Conservation (phyloP, 108 stramenopile species). For the Skeletonema costatum region DNA sequence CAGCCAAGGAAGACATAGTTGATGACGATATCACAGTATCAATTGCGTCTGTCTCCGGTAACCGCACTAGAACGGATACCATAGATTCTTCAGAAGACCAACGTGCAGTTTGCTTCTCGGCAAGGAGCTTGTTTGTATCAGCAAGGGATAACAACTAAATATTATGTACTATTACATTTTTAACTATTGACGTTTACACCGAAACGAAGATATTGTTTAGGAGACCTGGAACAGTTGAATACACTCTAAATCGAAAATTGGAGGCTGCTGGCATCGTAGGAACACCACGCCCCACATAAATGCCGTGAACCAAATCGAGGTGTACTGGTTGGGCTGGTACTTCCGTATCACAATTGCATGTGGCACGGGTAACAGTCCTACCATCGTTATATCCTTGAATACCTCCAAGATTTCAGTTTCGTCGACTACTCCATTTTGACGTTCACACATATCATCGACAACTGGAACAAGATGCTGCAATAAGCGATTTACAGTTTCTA, state of each 20-base stretch:
- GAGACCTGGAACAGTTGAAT: constrained; percentile 90
- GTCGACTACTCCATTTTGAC: constrained; percentile 77
- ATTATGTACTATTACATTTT: neutral
- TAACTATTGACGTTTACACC: neutral
- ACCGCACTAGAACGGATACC: neutral
- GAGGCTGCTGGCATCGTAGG: constrained; percentile 91
- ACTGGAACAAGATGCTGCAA: constrained; percentile 94
- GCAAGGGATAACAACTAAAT: neutral
- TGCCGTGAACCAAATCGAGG: constrained; percentile 97
- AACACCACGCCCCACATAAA: constrained; percentile 99
- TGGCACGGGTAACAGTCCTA: constrained; percentile 94
- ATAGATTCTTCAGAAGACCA: neutral
- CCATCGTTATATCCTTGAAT: constrained; percentile 88
- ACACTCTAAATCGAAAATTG: constrained; percentile 93
- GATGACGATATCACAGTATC: constrained; percentile 3
- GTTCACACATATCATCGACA: constrained; percentile 85
- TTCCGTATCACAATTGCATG: constrained; percentile 98
- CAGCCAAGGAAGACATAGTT: neutral
- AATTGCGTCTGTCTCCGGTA: neutral
- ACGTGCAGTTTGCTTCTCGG: constrained; percentile 8
- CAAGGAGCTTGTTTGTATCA: constrained; percentile 30
- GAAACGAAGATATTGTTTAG: neutral
- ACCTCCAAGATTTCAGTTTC: constrained; percentile 91
- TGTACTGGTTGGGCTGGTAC: constrained; percentile 97
- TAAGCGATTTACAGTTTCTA: constrained; percentile 90